These are phyloP conservation scores for Lachnellula subtilissima DNA, from an alignment of 2,329 filamentous ascomycete species.

Conservation along the genomic window DNA sequence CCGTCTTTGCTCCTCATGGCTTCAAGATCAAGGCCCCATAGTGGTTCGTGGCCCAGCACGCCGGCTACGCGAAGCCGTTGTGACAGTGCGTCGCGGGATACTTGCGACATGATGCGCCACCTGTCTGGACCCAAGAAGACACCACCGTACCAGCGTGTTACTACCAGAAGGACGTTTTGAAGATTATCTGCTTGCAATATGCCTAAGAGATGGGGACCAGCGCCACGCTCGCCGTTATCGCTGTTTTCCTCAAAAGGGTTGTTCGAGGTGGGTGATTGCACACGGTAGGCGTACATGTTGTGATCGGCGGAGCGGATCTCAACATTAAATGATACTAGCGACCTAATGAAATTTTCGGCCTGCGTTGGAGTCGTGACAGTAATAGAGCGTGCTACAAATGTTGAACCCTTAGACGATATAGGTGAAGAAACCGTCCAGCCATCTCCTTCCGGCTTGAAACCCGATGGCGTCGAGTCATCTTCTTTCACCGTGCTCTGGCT, in stretches of 20 bases:
- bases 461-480: conserved; percentile 5
- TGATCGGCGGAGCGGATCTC: conserved; percentile 51
- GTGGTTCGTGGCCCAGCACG: conserved; percentile 45
- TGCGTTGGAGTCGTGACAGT: conserved; percentile 36
- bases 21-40: conserved; percentile 57
- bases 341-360: conserved; percentile 41
- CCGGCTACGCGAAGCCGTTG: conserved; percentile 43
- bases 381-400: conserved; percentile 52
- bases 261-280: conserved; percentile 14
- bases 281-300: conserved; percentile 39
- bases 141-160: conserved; percentile 60
- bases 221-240: conserved; percentile 59
- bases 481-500: not conserved
- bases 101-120: conserved; percentile 58
- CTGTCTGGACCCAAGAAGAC: conserved; percentile 57
- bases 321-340: conserved; percentile 45
- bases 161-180: conserved; percentile 50
- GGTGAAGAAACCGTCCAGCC: conserved; percentile 49
- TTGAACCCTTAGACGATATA: conserved; percentile 49
- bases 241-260: conserved; percentile 24
- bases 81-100: conserved; percentile 50
- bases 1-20: conserved; percentile 33
- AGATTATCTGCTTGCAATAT: conserved; percentile 48
- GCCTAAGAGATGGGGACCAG: conserved; percentile 51
- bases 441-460: conserved; percentile 5